Evolutionary conservation across 805 yeast genomes (phyloP), one percentile per base, ranked within the genome.

Genomic region (Lachancea waltii): DNA sequence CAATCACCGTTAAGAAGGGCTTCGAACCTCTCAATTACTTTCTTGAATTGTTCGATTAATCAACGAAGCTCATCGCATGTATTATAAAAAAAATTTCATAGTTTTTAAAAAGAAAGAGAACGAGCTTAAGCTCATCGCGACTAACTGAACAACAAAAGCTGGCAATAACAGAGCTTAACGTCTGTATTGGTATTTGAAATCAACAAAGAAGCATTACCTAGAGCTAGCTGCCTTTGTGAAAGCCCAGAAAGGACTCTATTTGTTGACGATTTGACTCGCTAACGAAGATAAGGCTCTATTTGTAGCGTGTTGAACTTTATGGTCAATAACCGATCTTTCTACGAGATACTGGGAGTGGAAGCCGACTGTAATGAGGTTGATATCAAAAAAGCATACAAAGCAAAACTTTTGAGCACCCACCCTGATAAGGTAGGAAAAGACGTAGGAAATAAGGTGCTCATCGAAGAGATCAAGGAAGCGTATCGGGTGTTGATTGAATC

Each of bases 361-460:
- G 60, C 66, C 2, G 54, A 59, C 3, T 70, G 73, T 3, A 43
- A 60, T 15, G 43, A 39, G 1, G 48, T 38, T 0, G 74, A 70
- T 10, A 67, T 89, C 19, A 79, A 75, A 45, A 54, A 56, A 7
- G 89, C 94, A 0, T 90, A 89, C 56, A 73, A 70, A 40, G 63
- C 57, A 23, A 71, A 72, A 11, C 67, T 90, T 5, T 64, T 90
- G 1, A 52, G 57, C 3, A 58, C 73, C 2, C 97, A 90, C 58
- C 97, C 97, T 1, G 97, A 90, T 56, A 89, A 87, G 49, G 44
- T 46, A 16, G 30, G 33, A 3, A 32, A 38, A 15, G 11, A n/a
- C 9, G 14, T 19, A 16, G 14, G 11, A 13, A 20, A 15, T 20
- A 30, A 11, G 3, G 26, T 27, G 21, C 32, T 45, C 1, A 28